Evolutionary conservation across 2,329 filamentous ascomycete genomes (phyloP).

Genomic region (Cordyceps pruinosa): DNA sequence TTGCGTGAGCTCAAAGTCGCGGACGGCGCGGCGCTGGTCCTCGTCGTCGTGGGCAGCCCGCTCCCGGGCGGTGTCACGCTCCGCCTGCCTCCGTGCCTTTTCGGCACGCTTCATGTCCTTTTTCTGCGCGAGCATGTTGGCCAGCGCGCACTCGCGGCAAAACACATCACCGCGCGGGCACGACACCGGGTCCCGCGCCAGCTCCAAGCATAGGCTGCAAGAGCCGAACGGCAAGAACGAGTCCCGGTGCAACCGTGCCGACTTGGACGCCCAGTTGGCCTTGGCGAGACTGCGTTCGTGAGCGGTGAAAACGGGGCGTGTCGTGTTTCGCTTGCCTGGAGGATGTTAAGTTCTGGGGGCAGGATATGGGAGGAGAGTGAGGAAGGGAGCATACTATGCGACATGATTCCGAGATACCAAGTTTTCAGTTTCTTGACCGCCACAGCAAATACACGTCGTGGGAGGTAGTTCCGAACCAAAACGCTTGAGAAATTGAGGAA

Average conservation of each 20-base stretch:
- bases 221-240: constrained; percentile 88
- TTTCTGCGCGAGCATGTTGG: constrained; percentile 83
- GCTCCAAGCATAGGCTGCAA: constrained; percentile 79
- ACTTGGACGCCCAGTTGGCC: constrained; percentile 71
- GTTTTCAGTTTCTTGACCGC: neutral
- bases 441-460: neutral
- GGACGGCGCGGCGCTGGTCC: constrained; percentile 60
- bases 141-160: constrained; percentile 88
- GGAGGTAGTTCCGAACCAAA: too few species aligned
- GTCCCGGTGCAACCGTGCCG: constrained; percentile 80
- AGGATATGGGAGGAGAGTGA: neutral
- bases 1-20: constrained; percentile 80
- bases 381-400: constrained; percentile 35
- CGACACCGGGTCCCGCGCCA: constrained; percentile 73
- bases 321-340: constrained; percentile 78
- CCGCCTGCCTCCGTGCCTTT: constrained; percentile 54
- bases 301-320: constrained; percentile 86
- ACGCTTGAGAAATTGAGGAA: neutral
- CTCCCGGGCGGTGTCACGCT: constrained; percentile 55
- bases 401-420: constrained; percentile 23
- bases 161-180: constrained; percentile 85
- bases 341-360: constrained; percentile 9
- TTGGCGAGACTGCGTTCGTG: constrained; percentile 82
- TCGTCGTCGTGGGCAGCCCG: constrained; percentile 59
- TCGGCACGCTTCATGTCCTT: constrained; percentile 83